Conservation (phyloP, 192 early-diverging fungal genomes). For the Dissophora globulifera region DNA sequence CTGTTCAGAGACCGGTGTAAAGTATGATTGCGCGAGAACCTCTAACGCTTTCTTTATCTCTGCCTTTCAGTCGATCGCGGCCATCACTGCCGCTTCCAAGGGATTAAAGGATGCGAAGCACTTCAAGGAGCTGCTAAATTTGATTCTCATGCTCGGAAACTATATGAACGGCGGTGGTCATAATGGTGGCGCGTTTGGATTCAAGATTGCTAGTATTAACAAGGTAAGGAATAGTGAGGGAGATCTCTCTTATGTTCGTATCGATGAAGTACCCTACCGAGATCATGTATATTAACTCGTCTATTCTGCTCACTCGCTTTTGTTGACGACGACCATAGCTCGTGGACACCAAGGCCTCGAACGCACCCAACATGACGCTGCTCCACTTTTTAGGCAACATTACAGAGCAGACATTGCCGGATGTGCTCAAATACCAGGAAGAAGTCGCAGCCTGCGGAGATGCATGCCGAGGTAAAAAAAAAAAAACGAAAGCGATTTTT, state of each 20-base stretch:
- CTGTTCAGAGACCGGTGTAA: too few species aligned
- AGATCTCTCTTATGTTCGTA: not conserved
- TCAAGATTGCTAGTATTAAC: slow-evolving; percentile 85
- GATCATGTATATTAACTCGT: not conserved
- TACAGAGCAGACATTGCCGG: slow-evolving; percentile 73
- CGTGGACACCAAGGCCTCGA: slow-evolving; percentile 88
- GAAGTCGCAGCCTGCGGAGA: slow-evolving; percentile 75
- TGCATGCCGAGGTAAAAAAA: slow-evolving; percentile 71
- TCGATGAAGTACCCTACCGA: too few species aligned
- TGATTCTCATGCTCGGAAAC: slow-evolving; percentile 84
- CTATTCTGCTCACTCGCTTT: not conserved
- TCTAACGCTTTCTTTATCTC: too few species aligned
- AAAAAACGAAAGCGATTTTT: not conserved
- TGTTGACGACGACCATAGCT: slow-evolving; percentile 56
- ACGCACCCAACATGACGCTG: slow-evolving; percentile 74
- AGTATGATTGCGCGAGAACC: too few species aligned
- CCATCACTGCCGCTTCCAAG: slow-evolving; percentile 73
- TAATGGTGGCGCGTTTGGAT: slow-evolving; percentile 88
- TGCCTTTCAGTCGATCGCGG: slow-evolving; percentile 67
- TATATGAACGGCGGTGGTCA: slow-evolving; percentile 84
- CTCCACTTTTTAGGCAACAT: slow-evolving; percentile 80
- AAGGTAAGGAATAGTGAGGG: slow-evolving; percentile 56
- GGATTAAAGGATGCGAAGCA: slow-evolving; percentile 73
- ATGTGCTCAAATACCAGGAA: slow-evolving; percentile 68
- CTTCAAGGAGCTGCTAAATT: slow-evolving; percentile 76